Percentiles rank a stretch among this genome's conserved stretches.
Evolutionary conservation across 352 stramenopile genomes (phyloP).

Genomic region (Globisporangium viniferum): DNA sequence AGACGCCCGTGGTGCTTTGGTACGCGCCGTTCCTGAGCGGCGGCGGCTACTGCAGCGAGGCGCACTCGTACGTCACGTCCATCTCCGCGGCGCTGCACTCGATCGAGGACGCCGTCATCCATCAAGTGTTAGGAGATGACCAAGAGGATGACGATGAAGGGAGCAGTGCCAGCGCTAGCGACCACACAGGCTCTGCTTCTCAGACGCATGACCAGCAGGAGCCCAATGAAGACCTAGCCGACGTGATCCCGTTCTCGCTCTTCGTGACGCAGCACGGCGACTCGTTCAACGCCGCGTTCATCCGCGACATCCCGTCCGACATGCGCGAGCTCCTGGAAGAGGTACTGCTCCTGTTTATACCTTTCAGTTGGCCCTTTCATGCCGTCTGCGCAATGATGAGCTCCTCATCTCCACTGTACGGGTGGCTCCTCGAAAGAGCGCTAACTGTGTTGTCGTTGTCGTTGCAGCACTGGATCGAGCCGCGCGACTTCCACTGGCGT

Average conservation of each 20-base stretch:
- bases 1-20: constrained; percentile 67
- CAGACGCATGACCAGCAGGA: background rate
- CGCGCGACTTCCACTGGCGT: constrained; percentile 62
- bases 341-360: constrained; percentile 14
- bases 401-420: background rate
- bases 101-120: background rate
- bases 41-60: constrained; percentile 91
- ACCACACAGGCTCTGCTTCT: constrained; percentile 2
- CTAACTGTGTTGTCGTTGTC: constrained; percentile 6
- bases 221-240: background rate
- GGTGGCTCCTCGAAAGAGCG: background rate
- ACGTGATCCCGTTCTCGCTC: constrained; percentile 39
- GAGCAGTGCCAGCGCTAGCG: background rate
- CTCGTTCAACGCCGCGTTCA: constrained; percentile 62
- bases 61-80: constrained; percentile 80
- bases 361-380: background rate
- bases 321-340: constrained; percentile 47
- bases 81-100: constrained; percentile 36
- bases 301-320: constrained; percentile 47
- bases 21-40: constrained; percentile 90
- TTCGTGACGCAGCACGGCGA: constrained; percentile 68
- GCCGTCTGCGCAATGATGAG: background rate
- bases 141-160: background rate
- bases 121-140: background rate
- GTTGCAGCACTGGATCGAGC: constrained; percentile 66